Conservation (phyloP, 2,329 filamentous ascomycete genomes). For the Parafenestella ontariensis region DNA sequence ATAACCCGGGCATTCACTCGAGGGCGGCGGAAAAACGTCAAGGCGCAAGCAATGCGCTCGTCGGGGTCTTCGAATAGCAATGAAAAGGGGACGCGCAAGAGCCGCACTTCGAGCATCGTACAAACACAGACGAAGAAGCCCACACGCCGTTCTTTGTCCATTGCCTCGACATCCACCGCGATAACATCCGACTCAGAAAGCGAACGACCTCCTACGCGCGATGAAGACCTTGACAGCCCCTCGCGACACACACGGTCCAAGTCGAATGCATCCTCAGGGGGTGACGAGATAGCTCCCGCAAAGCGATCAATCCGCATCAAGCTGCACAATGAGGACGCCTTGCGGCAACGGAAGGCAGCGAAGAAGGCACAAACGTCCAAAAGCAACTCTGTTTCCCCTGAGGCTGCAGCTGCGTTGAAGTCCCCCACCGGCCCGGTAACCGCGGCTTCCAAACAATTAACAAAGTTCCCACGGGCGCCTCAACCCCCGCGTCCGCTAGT, state of each 20-base stretch:
- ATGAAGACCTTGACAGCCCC: slow-evolving; percentile 43
- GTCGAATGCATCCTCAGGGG: slow-evolving; percentile 55
- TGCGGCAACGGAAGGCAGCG: slow-evolving; percentile 76
- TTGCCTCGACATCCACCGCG: slow-evolving; percentile 66
- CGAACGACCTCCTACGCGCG: slow-evolving; percentile 54
- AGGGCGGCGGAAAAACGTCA: slow-evolving; percentile 44
- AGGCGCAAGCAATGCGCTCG: slow-evolving; percentile 36
- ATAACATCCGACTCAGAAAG: slow-evolving; percentile 72
- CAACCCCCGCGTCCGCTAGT: slow-evolving; percentile 89
- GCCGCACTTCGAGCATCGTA: slow-evolving; percentile 36
- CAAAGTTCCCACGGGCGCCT: slow-evolving; percentile 88
- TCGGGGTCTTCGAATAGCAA: slow-evolving; percentile 29
- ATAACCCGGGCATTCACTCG: slow-evolving; percentile 60
- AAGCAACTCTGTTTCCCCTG: slow-evolving; percentile 46
- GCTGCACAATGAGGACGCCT: slow-evolving; percentile 79
- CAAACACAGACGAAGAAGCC: slow-evolving; percentile 37
- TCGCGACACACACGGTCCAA: slow-evolving; percentile 69
- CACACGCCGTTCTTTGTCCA: slow-evolving; percentile 50
- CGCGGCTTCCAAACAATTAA: slow-evolving; percentile 66
- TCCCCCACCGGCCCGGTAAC: slow-evolving; percentile 85
- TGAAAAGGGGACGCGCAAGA: slow-evolving; percentile 40
- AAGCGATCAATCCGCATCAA: slow-evolving; percentile 90
- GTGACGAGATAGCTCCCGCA: slow-evolving; percentile 71
- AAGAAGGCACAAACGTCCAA: slow-evolving; percentile 59
- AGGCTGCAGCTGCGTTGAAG: slow-evolving; percentile 75